phyloP scores from a whole-genome alignment of 2,329 filamentous ascomycete species.

The Sarocladium oryzae region DNA sequence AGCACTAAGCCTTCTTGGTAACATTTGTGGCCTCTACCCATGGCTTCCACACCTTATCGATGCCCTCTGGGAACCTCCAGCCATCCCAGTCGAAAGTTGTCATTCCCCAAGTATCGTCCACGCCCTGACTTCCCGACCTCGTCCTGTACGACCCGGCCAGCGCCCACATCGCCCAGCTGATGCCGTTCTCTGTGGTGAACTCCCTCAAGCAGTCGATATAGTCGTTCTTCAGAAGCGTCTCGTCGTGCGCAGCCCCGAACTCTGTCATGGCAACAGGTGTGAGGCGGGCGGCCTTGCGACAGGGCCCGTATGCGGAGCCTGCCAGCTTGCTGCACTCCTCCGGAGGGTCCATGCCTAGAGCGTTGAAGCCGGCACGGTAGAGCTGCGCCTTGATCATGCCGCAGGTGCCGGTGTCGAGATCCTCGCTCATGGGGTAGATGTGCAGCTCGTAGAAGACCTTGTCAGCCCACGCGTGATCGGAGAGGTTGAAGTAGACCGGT shows the following conservation, averaged over 20 bases:
- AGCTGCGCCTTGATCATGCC: conserved; percentile 39
- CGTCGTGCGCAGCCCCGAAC: conserved; percentile 32
- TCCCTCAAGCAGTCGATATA: conserved; percentile 38
- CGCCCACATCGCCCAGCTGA: conserved; percentile 45
- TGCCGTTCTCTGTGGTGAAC: conserved; percentile 35
- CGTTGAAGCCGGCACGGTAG: conserved; percentile 45
- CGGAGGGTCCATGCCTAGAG: conserved; percentile 32
- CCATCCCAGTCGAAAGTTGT: conserved; percentile 39
- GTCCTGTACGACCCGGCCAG: conserved; percentile 42
- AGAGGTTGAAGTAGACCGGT: conserved; percentile 39
- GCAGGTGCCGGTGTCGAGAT: conserved; percentile 38
- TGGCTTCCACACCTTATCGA: conserved; percentile 44
- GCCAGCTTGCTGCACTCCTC: conserved; percentile 32
- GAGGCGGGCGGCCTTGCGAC: conserved; percentile 28
- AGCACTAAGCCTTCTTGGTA: conserved; percentile 1
- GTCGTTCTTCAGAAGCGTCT: conserved; percentile 29
- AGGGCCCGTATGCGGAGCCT: conserved; percentile 18
- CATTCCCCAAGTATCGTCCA: conserved; percentile 42
- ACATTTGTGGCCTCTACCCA: conserved; percentile 36
- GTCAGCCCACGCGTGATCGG: conserved; percentile 37
- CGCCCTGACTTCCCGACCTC: conserved; percentile 35
- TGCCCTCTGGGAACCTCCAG: conserved; percentile 37
- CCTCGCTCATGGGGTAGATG: conserved; percentile 34
- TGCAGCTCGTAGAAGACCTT: conserved; percentile 42
- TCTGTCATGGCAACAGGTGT: conserved; percentile 42